phyloP scores from a whole-genome alignment of 306 rosid species.

The Sindora glabra region DNA sequence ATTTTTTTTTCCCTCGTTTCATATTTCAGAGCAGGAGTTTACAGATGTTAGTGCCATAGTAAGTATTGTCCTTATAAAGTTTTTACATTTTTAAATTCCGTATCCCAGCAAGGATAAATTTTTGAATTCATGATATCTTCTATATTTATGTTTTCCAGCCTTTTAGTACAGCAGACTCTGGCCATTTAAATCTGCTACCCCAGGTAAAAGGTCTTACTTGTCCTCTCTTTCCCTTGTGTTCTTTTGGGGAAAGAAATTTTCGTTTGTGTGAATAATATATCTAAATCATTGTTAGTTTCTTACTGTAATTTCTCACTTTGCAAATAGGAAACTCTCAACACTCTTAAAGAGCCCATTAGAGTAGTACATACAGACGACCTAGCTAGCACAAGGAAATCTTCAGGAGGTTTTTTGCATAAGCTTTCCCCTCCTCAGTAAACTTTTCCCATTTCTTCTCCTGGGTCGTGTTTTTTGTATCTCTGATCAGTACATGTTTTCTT shows the following conservation, averaged over 20 bases:
- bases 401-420: too few species aligned
- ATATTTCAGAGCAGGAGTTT: conserved; percentile 29
- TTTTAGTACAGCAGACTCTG: conserved; percentile 17
- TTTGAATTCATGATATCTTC: background rate
- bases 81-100: background rate
- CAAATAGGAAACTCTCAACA: conserved; percentile 48
- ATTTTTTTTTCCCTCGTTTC: background rate
- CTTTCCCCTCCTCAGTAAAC: too few species aligned
- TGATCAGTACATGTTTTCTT: background rate
- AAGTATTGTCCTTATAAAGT: conserved; percentile 3
- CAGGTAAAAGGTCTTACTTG: conserved; percentile 18
- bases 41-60: conserved; percentile 33
- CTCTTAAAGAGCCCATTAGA: conserved; percentile 55
- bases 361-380: conserved; percentile 42
- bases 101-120: background rate
- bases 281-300: too few species aligned
- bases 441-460: background rate
- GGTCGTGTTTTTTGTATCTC: background rate
- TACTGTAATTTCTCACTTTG: conserved; percentile 13
- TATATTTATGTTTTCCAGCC: background rate
- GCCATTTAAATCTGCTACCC: conserved; percentile 40
- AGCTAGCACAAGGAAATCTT: conserved; percentile 9
- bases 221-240: background rate
- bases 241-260: too few species aligned
- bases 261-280: too few species aligned